Evolutionary conservation across 2,329 filamentous ascomycete species (phyloP).

Genomic region (Diaporthe capsici): DNA sequence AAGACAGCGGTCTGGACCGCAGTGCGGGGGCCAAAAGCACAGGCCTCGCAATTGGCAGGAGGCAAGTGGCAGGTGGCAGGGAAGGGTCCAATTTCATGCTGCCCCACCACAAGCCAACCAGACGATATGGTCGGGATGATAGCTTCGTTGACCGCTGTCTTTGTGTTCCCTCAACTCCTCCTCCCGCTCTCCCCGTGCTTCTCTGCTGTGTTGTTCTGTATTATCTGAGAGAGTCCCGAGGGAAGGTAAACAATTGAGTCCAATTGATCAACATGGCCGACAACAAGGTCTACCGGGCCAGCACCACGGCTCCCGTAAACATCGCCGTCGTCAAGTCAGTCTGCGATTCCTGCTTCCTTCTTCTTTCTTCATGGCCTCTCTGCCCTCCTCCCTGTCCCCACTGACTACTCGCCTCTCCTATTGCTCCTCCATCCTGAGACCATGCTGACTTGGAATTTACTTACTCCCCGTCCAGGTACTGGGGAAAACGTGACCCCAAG

Average conservation of each 20-base stretch:
- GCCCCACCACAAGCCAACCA: slow-evolving; percentile 31
- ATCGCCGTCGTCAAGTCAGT: slow-evolving; percentile 95
- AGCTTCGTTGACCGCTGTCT: slow-evolving; percentile 8
- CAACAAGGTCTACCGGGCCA: slow-evolving; percentile 84
- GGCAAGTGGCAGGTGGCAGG: slow-evolving; percentile 4
- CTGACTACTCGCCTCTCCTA: too few species aligned
- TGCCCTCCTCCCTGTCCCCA: not conserved
- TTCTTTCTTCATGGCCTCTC: slow-evolving; percentile 42
- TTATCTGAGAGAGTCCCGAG: not conserved
- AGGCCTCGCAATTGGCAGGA: not conserved
- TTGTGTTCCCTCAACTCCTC: not conserved
- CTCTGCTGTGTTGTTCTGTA: not conserved
- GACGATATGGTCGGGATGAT: not conserved
- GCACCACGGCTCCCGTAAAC: slow-evolving; percentile 97
- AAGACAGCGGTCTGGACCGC: not conserved
- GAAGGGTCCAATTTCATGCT: slow-evolving; percentile 34
- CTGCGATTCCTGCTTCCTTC: slow-evolving; percentile 31
- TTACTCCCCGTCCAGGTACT: slow-evolving; percentile 70
- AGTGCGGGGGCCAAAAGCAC: not conserved
- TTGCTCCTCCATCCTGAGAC: too few species aligned
- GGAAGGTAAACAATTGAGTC: not conserved
- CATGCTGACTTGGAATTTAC: too few species aligned
- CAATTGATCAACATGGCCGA: slow-evolving; percentile 57
- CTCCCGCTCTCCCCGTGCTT: not conserved
- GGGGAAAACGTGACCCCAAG: slow-evolving; percentile 95